Evolutionary conservation across 352 stramenopile species (phyloP).

Genomic region (Pythium vanterpoolii): DNA sequence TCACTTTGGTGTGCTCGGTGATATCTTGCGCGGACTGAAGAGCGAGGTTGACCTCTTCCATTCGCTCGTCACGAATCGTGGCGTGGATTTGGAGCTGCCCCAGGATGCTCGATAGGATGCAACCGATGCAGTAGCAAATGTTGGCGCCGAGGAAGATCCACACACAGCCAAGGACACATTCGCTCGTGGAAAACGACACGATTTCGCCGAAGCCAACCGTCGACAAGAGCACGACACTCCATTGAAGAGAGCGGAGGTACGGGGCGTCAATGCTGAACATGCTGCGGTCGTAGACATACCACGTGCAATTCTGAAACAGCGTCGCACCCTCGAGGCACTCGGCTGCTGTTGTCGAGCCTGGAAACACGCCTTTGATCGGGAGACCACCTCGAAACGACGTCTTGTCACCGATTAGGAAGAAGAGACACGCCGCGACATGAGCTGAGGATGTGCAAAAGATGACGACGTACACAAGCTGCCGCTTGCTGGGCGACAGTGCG

Average conservation of each 20-base stretch:
- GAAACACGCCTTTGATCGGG: slow-evolving; percentile 25
- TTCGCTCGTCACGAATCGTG: slow-evolving; percentile 43
- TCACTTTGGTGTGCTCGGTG: slow-evolving; percentile 43
- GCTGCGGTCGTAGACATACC: slow-evolving; percentile 67
- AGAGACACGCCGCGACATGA: slow-evolving; percentile 50
- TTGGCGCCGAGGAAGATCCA: slow-evolving; percentile 77
- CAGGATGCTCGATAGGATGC: slow-evolving; percentile 52
- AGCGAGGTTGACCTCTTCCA: slow-evolving; percentile 61
- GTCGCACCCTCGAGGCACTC: slow-evolving; percentile 50
- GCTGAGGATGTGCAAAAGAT: slow-evolving; percentile 37
- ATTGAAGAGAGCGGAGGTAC: slow-evolving; percentile 60
- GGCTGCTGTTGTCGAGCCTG: slow-evolving; percentile 31
- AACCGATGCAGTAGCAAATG: slow-evolving; percentile 71
- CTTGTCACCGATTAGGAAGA: slow-evolving; percentile 52
- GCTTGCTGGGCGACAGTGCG: slow-evolving; percentile 35
- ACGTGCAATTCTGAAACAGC: slow-evolving; percentile 58
- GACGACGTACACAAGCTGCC: slow-evolving; percentile 49
- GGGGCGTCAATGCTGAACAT: slow-evolving; percentile 54
- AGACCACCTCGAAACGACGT: slow-evolving; percentile 42
- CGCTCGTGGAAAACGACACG: slow-evolving; percentile 49
- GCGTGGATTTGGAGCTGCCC: slow-evolving; percentile 46
- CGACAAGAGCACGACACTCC: slow-evolving; percentile 69
- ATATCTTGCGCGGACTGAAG: slow-evolving; percentile 43
- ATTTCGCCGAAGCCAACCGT: slow-evolving; percentile 74
- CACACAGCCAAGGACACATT: slow-evolving; percentile 48